phyloP scores from a whole-genome alignment of 2,329 filamentous ascomycete species.

The Paramyrothecium sp. region DNA sequence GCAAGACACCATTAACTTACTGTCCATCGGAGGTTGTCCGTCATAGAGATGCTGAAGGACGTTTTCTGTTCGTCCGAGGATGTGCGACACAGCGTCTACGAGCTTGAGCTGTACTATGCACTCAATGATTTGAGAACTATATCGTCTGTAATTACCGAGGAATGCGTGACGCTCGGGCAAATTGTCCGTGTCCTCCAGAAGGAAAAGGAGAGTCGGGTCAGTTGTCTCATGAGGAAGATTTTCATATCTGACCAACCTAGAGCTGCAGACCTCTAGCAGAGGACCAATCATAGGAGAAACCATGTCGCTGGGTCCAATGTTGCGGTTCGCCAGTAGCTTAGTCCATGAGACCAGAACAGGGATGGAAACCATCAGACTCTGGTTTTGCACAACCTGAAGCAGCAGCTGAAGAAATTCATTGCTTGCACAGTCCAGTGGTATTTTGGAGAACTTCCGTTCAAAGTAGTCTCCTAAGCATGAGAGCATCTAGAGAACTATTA shows the following conservation, averaged over 20 bases:
- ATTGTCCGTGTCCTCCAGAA: conserved; percentile 93
- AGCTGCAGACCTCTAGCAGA: conserved; percentile 79
- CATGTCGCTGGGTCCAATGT: conserved; percentile 64
- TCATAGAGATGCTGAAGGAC: conserved; percentile 75
- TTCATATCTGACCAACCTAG: conserved; percentile 84
- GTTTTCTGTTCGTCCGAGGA: conserved; percentile 75
- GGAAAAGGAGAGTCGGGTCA: conserved; percentile 75
- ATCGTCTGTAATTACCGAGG: conserved; percentile 90
- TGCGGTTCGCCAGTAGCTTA: conserved; percentile 70
- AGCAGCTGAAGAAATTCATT: conserved; percentile 77
- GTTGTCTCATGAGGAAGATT: conserved; percentile 77
- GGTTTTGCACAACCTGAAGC: conserved; percentile 74
- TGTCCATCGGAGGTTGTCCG: conserved; percentile 64
- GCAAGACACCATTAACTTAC: conserved; percentile 36
- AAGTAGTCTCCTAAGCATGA: conserved; percentile 83
- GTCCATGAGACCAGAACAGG: conserved; percentile 90
- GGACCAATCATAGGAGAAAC: conserved; percentile 66
- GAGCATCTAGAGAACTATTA: conserved; percentile 59
- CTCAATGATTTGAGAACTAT: conserved; percentile 85
- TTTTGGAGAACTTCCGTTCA: conserved; percentile 68
- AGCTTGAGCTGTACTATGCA: conserved; percentile 78
- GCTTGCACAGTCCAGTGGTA: conserved; percentile 65
- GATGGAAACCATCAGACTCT: conserved; percentile 90
- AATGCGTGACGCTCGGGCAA: conserved; percentile 93
- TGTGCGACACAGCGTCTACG: conserved; percentile 82